Percentiles rank a stretch among this genome's conserved stretches.
Conservation (phyloP, 2,329 filamentous ascomycete species). For the Trichoderma endophyticum region DNA sequence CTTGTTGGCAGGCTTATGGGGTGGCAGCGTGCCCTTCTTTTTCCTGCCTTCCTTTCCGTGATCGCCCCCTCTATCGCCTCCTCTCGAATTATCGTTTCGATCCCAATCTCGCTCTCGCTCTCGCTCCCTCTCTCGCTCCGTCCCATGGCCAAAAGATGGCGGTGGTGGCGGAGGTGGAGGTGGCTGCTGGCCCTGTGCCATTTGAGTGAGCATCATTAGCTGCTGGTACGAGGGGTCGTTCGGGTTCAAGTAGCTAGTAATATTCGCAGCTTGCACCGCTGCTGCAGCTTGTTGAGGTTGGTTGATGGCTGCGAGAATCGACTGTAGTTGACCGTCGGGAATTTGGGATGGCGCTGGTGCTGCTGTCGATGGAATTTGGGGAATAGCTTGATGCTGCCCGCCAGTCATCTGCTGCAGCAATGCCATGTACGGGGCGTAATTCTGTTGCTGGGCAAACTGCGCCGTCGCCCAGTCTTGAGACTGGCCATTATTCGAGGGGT, state of each 20-base stretch:
- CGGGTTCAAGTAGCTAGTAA: slow-evolving; percentile 32
- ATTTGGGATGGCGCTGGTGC: slow-evolving; percentile 24
- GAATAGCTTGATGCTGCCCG: slow-evolving; percentile 29
- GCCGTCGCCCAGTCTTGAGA: slow-evolving; percentile 30
- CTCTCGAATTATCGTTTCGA: slow-evolving; percentile 32
- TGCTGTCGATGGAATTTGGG: slow-evolving; percentile 19
- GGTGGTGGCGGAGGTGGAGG: slow-evolving; percentile 25
- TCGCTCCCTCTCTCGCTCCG: slow-evolving; percentile 30
- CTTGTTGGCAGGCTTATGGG: slow-evolving; percentile 49
- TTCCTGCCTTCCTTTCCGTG: slow-evolving; percentile 39
- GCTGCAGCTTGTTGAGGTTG: slow-evolving; percentile 30
- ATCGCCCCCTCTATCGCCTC: slow-evolving; percentile 25
- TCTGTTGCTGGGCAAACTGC: slow-evolving; percentile 29
- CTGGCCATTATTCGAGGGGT: slow-evolving; percentile 14
- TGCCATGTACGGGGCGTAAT: slow-evolving; percentile 42
- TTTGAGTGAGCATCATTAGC: slow-evolving; percentile 38
- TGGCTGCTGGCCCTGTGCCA: slow-evolving; percentile 35
- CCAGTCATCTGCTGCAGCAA: slow-evolving; percentile 40
- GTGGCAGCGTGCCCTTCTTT: slow-evolving; percentile 40
- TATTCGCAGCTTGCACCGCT: slow-evolving; percentile 23
- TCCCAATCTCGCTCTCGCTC: slow-evolving; percentile 34
- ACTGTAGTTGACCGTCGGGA: slow-evolving; percentile 41
- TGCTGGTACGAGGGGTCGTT: slow-evolving; percentile 42
- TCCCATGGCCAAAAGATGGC: slow-evolving; percentile 26
- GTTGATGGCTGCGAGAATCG: slow-evolving; percentile 43